Percentiles rank a stretch among this genome's conserved stretches.
Evolutionary conservation across 495 filamentous ascomycete genomes (phyloP).

Genomic region (Trichoderma erinaceum): DNA sequence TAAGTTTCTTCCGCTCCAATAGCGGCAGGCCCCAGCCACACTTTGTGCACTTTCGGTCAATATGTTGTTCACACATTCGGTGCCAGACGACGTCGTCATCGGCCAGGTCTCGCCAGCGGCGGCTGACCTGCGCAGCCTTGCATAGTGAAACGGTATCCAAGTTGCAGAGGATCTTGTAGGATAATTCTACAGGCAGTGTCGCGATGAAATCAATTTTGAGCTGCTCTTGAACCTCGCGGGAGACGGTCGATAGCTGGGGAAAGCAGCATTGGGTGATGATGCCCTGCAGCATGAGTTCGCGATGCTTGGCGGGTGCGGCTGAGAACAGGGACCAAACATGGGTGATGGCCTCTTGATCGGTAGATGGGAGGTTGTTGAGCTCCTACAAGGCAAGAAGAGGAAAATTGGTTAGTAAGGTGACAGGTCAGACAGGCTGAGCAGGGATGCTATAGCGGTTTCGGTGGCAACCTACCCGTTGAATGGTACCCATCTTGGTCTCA

Average conservation of each 20-base stretch:
- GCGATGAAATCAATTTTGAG: slow-evolving; percentile 93
- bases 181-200: slow-evolving; percentile 81
- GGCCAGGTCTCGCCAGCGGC: slow-evolving; percentile 76
- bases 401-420: neutral
- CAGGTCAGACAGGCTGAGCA: slow-evolving; percentile 1
- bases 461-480: slow-evolving; percentile 63
- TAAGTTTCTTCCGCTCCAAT: slow-evolving; percentile 78
- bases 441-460: neutral
- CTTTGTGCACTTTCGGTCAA: slow-evolving; percentile 87
- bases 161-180: slow-evolving; percentile 86
- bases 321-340: slow-evolving; percentile 98
- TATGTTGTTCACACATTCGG: slow-evolving; percentile 98
- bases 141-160: slow-evolving; percentile 95
- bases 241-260: slow-evolving; percentile 89
- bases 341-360: slow-evolving; percentile 86
- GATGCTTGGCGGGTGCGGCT: slow-evolving; percentile 85
- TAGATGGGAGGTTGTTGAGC: slow-evolving; percentile 70
- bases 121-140: slow-evolving; percentile 92
- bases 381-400: slow-evolving; percentile 43
- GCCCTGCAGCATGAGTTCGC: slow-evolving; percentile 90
- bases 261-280: slow-evolving; percentile 96
- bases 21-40: slow-evolving; percentile 93
- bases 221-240: slow-evolving; percentile 76
- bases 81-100: slow-evolving; percentile 99
- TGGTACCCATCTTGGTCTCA: slow-evolving; percentile 89